These are phyloP conservation scores for Brassica incana DNA, from an alignment of 345 rosid species.

Conservation along the genomic window DNA sequence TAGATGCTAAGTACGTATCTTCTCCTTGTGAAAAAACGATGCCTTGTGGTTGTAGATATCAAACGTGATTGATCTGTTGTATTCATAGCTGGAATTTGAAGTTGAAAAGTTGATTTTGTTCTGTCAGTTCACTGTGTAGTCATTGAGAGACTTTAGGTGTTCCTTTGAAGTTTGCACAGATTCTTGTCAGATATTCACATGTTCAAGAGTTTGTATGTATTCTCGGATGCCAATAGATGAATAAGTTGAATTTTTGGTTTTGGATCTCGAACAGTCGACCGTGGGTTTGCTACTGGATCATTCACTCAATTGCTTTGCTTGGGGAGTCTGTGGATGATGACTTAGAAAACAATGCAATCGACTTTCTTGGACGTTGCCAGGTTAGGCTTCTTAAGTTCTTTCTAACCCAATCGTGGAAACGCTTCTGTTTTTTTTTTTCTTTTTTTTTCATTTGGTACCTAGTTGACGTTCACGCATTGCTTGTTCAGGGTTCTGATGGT, in stretches of 20 bases:
- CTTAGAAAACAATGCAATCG: conserved; percentile 54
- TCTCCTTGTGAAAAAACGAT: conserved; percentile 2
- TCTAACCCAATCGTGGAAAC: neutral
- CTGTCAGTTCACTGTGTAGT: neutral
- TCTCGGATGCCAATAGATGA: neutral
- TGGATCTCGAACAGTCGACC: conserved; percentile 62
- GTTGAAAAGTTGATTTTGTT: neutral
- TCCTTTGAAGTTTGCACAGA: conserved; percentile 1
- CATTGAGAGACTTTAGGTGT: neutral
- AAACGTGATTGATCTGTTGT: neutral
- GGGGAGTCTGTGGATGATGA: conserved; percentile 64
- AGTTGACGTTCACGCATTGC: neutral
- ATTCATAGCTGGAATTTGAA: neutral
- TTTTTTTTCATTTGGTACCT: conserved; percentile 2
- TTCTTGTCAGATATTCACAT: neutral
- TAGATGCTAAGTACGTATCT: conserved; percentile 73
- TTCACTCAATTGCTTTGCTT: conserved; percentile 84
- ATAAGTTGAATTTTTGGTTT: conserved; percentile 11
- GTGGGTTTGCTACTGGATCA: conserved; percentile 96
- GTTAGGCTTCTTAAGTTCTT: conserved; percentile 38
- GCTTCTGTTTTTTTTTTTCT: neutral
- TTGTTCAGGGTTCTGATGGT: conserved; percentile 72
- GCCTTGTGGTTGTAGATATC: neutral
- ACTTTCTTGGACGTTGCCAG: conserved; percentile 83
- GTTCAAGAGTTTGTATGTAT: neutral